A percentile compares a stretch with the other conserved stretches of the same genome.
Evolutionary conservation across 2,329 filamentous ascomycete genomes (phyloP).

Genomic region (Penicillium sumatraense): DNA sequence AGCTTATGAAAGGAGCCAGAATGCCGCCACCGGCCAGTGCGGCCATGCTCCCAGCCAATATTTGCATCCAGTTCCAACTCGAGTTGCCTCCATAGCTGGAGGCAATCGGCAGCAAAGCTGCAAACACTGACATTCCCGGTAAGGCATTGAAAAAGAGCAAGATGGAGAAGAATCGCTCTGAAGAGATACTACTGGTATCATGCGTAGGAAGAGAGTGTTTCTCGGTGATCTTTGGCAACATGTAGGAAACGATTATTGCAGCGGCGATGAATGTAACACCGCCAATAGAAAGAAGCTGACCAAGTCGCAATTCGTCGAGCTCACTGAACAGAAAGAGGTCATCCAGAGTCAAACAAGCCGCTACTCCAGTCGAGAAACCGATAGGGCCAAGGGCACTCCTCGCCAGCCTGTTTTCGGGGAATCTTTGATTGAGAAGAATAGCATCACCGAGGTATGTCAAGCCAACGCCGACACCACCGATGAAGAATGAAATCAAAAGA

Average conservation of each 20-base stretch:
- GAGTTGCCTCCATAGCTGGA: neutral
- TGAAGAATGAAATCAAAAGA: neutral
- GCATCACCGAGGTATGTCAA: neutral
- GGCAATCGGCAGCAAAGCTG: neutral
- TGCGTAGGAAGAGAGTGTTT: neutral
- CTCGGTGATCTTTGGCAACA: neutral
- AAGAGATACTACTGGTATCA: neutral
- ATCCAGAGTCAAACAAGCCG: neutral
- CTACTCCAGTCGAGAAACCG: neutral
- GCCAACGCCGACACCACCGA: constrained; percentile 2
- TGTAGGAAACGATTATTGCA: neutral
- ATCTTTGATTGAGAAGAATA: neutral
- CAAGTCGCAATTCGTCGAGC: neutral
- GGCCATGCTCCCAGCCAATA: neutral
- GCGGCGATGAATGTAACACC: neutral
- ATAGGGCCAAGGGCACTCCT: constrained; percentile 1
- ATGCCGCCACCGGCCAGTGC: neutral
- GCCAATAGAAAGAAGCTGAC: neutral
- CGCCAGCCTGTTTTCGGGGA: neutral
- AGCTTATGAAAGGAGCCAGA: neutral
- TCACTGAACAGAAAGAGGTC: neutral
- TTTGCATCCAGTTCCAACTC: neutral
- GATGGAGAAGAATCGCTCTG: neutral
- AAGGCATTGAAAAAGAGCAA: constrained; percentile 5
- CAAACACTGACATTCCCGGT: constrained; percentile 5